phyloP scores from a whole-genome alignment of 2,329 filamentous ascomycete species.

The Penicillium paneum region DNA sequence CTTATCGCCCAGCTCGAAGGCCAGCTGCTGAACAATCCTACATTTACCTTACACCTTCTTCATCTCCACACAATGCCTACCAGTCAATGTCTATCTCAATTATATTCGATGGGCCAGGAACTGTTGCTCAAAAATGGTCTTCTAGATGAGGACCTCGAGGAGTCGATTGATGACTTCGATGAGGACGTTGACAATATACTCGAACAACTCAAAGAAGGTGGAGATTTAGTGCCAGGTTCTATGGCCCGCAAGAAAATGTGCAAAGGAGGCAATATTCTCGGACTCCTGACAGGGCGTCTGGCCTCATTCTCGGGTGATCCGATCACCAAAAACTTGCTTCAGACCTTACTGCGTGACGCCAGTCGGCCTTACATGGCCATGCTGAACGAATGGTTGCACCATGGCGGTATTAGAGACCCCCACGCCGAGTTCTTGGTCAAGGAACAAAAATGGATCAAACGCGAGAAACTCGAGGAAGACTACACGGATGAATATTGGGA shows the following conservation, averaged over 20 bases:
- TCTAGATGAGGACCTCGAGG: constrained; percentile 68
- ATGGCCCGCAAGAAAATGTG: constrained; percentile 87
- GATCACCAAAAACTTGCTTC: constrained; percentile 75
- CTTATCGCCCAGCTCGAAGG: constrained; percentile 91
- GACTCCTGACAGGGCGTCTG: constrained; percentile 77
- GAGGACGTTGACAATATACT: constrained; percentile 84
- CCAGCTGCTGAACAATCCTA: constrained; percentile 81
- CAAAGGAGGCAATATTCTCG: constrained; percentile 94
- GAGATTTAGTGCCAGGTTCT: constrained; percentile 72
- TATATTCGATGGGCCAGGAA: constrained; percentile 84
- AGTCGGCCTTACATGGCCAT: constrained; percentile 96
- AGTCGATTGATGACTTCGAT: constrained; percentile 70
- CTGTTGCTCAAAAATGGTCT: constrained; percentile 83
- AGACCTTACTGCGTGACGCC: constrained; percentile 77
- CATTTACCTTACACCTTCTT: constrained; percentile 88
- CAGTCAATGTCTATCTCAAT: constrained; percentile 82
- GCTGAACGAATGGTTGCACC: constrained; percentile 98
- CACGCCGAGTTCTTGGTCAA: constrained; percentile 93
- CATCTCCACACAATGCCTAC: constrained; percentile 89
- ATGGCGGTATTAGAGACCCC: constrained; percentile 89
- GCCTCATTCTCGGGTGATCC: constrained; percentile 93
- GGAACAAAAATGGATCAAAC: constrained; percentile 90
- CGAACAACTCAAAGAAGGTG: constrained; percentile 82
- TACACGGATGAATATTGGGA: constrained; percentile 99
- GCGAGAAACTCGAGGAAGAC: constrained; percentile 87